Base-by-base conservation (phyloP, 2,329 filamentous ascomycete genomes). In the Arthrobotrys sphaeroides region DNA sequence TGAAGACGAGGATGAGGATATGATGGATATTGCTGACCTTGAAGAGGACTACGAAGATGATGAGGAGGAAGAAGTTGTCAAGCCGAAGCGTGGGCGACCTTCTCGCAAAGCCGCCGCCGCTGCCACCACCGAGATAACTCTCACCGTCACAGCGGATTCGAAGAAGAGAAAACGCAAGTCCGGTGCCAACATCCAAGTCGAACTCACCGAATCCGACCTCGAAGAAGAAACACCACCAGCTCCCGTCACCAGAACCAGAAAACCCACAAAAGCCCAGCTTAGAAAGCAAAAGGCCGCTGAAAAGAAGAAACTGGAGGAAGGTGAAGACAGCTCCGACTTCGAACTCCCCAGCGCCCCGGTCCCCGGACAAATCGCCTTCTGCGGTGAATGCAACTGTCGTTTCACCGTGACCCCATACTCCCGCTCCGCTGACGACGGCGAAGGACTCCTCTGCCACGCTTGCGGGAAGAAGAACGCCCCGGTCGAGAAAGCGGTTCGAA, bases 321-420 rank as follows among this genome's bases (percentile, higher is more conserved):
- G n/a, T n/a, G n/a, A 60, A 12, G 31, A 28, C 12, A 57, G 60
- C 7, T 65, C 26, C 13, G 57, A 67, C 22, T 60, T 49, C 28
- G 68, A 22, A 61, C 22, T 36, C 24, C 6, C 61, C 7, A 13
- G 33, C n/a, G 13, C 66, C 59, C 64, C 61, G 13, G 31, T 70
- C 18, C 78, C 78, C 2, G 79, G 79, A 5, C 79, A 80, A 59
- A 79, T 79, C n/a, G 68, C 73, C 12, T 79, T 79, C 55, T 80
- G 79, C 26, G 77, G 67, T 2, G 77, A 78, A 33, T 80, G 79
- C 57, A 76, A 79, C 24, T 78, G 76, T 13, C 74, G 79, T 13
- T 80, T 80, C 28, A 80, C 78, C 1, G 79, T 79, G 9, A 80
- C 79, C 20, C 67, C 78, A 7, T 80, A 80, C 51, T 78, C 76